Percentiles rank a stretch among this genome's conserved stretches.
Conservation (phyloP, 306 rosid species). For the Gillenia trifoliata region DNA sequence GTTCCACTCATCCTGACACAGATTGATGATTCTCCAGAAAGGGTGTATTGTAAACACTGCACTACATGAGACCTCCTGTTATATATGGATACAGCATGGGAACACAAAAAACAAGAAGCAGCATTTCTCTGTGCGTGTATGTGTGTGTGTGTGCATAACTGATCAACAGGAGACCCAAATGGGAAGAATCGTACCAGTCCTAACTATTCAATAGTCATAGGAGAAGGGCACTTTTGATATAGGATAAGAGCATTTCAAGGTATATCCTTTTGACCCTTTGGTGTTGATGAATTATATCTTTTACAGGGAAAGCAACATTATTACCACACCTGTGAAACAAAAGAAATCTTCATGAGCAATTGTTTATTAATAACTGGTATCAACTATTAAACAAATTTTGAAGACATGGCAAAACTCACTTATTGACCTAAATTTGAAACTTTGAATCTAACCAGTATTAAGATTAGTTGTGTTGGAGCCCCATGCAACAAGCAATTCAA, state of each 20-base stretch:
- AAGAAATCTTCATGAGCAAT: slow-evolving; percentile 15
- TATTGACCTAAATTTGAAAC: background rate
- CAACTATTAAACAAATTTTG: background rate
- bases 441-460: background rate
- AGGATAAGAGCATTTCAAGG: background rate
- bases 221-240: background rate
- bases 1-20: slow-evolving; percentile 32
- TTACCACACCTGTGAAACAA: slow-evolving; percentile 16
- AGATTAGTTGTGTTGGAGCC: background rate
- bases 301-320: slow-evolving; percentile 13
- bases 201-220: background rate
- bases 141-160: background rate
- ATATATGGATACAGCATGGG: slow-evolving; percentile 27
- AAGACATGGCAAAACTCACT: background rate
- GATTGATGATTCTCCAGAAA: slow-evolving; percentile 27
- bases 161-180: background rate
- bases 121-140: background rate
- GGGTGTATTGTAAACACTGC: slow-evolving; percentile 26
- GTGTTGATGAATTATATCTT: background rate
- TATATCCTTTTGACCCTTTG: slow-evolving; percentile 1
- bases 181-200: slow-evolving; percentile 8
- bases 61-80: slow-evolving; percentile 35
- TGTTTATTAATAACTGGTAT: background rate
- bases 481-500: background rate
- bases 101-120: slow-evolving; percentile 5